A percentile compares a stretch with the other conserved stretches of the same genome.
These are phyloP conservation scores for Wickerhamomyces queroliae DNA, from an alignment of 805 yeast genomes.

Conservation along the genomic window DNA sequence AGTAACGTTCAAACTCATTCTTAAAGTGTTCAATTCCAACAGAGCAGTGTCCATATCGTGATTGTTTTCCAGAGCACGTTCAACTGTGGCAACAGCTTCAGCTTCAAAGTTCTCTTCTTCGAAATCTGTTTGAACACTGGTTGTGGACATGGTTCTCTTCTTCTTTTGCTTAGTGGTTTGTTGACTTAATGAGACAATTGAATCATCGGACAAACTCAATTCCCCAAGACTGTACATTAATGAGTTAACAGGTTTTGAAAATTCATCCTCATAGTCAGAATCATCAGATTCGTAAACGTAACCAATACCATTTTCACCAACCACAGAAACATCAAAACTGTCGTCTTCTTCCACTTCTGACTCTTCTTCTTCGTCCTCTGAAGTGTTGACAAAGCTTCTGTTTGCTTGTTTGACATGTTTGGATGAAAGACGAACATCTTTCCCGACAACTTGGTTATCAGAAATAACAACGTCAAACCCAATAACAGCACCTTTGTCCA, in stretches of 20 bases:
- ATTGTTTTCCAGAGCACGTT: constrained; percentile 85
- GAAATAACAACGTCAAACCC: constrained; percentile 73
- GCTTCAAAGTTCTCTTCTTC: constrained; percentile 72
- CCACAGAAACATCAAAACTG: constrained; percentile 19
- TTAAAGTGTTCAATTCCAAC: constrained; percentile 84
- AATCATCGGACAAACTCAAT: constrained; percentile 50
- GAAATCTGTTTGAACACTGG: constrained; percentile 40
- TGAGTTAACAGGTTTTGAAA: constrained; percentile 24
- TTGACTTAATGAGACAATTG: constrained; percentile 46
- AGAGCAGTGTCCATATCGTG: constrained; percentile 93
- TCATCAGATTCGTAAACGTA: constrained; percentile 30
- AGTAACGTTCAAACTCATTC: constrained; percentile 96
- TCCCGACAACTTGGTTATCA: constrained; percentile 40
- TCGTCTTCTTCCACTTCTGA: constrained; percentile 15
- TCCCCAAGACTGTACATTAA: constrained; percentile 40
- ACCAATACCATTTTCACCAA: constrained; percentile 32
- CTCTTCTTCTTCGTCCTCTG: constrained; percentile 23
- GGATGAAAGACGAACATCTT: constrained; percentile 47
- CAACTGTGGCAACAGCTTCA: constrained; percentile 93
- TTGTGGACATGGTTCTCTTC: constrained; percentile 36
- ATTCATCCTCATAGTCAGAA: constrained; percentile 26
- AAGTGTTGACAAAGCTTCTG: constrained; percentile 25
- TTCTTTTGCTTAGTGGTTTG: constrained; percentile 32
- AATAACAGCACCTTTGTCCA: constrained; percentile 71
- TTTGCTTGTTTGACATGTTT: constrained; percentile 32